Conservation (phyloP, 2,329 filamentous ascomycete species). For the Pseudopyricularia javanii region DNA sequence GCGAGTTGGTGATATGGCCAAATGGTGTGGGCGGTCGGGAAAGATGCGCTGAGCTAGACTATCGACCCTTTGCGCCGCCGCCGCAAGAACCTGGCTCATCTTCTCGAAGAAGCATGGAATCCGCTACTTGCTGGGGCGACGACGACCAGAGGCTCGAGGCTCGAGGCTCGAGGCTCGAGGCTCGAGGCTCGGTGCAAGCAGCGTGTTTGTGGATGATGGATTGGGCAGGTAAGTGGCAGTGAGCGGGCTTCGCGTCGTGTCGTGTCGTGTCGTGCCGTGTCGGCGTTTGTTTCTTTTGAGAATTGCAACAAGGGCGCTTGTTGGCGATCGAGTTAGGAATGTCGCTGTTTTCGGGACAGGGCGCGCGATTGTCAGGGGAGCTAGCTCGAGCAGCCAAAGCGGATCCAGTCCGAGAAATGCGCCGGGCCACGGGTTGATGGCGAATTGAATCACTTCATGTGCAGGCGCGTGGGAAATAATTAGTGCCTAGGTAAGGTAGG, state of each 20-base stretch:
- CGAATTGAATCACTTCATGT: not conserved
- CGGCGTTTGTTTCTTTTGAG: not conserved
- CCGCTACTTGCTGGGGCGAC: not conserved
- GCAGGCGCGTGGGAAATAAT: not conserved
- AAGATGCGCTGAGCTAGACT: conserved; percentile 11
- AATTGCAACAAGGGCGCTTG: not conserved
- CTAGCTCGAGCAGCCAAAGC: not conserved
- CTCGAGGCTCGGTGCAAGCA: not conserved
- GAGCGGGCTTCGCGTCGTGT: not conserved
- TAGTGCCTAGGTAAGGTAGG: too few species aligned
- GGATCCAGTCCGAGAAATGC: not conserved
- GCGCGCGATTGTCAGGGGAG: not conserved
- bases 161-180: not conserved
- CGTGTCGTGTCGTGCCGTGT: not conserved
- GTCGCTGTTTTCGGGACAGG: not conserved
- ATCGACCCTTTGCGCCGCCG: conserved; percentile 10
- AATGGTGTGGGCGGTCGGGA: conserved; percentile 26
- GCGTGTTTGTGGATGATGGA: not conserved
- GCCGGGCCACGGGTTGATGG: not conserved
- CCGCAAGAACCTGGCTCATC: conserved; percentile 11
- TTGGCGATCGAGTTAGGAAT: not conserved
- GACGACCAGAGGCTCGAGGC: not conserved
- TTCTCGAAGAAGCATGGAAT: conserved; percentile 4
- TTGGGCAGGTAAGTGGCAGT: too few species aligned
- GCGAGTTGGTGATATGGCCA: conserved; percentile 34